These are phyloP conservation scores for Podospora pseudoanserina DNA, from an alignment of 495 filamentous ascomycete species.

Conservation along the genomic window DNA sequence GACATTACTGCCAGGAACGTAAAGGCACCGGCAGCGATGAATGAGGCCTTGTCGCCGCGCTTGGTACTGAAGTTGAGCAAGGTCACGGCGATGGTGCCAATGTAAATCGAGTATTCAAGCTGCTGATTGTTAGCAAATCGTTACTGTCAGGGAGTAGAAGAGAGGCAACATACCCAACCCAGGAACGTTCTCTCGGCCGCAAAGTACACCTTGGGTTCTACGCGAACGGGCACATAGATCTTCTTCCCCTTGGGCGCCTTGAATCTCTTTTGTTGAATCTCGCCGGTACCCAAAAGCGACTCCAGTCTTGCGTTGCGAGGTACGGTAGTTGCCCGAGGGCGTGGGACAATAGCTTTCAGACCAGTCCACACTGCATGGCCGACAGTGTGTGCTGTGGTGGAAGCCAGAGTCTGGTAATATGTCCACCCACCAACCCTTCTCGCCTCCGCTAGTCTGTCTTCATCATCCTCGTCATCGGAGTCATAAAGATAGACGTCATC, in stretches of 20 bases:
- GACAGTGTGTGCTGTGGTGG: slow-evolving; percentile 30
- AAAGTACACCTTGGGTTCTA: slow-evolving; percentile 97
- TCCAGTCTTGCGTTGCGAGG: slow-evolving; percentile 49
- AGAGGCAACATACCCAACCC: slow-evolving; percentile 63
- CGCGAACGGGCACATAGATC: slow-evolving; percentile 91
- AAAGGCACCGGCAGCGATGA: slow-evolving; percentile 70
- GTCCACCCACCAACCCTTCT: slow-evolving; percentile 66
- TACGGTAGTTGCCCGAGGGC: slow-evolving; percentile 58
- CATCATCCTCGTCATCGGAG: slow-evolving; percentile 77
- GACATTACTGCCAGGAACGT: slow-evolving; percentile 72
- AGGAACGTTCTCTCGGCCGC: slow-evolving; percentile 94
- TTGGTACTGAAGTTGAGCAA: slow-evolving; percentile 77
- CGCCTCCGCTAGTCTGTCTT: slow-evolving; percentile 67
- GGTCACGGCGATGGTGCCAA: slow-evolving; percentile 86
- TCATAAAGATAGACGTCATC: slow-evolving; percentile 86
- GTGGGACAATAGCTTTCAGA: slow-evolving; percentile 53
- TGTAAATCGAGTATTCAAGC: slow-evolving; percentile 92
- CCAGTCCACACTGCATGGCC: slow-evolving; percentile 40
- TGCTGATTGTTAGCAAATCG: slow-evolving; percentile 28
- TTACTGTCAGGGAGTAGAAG: slow-evolving; percentile 5
- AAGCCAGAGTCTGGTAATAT: slow-evolving; percentile 56
- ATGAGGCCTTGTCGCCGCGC: slow-evolving; percentile 45
- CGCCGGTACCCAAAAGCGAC: slow-evolving; percentile 43
- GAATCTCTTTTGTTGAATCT: slow-evolving; percentile 64
- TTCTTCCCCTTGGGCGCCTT: slow-evolving; percentile 85